Evolutionary conservation across 73 alveolate genomes (phyloP), one percentile per base, ranked within the genome.

Genomic region (Paramecium primaurelia): DNA sequence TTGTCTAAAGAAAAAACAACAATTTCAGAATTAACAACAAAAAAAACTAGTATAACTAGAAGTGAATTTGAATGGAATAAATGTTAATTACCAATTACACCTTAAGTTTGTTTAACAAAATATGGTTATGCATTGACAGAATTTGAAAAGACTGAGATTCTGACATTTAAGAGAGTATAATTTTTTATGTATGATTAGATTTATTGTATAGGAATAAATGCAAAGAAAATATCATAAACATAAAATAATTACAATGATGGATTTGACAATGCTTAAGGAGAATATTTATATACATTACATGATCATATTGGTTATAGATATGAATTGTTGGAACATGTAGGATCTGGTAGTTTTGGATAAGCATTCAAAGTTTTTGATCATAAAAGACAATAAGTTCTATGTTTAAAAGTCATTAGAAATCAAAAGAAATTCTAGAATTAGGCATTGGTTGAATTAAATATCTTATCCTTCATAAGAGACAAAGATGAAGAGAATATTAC

Each of bases 221-320:
- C 94, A 1, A 89, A 89, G 58, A 89, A 89, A 89, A 54, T 86
- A 40, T 25, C 25, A 64, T 45, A 38, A 73, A 28, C 45, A 45
- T 32, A 37, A 51, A 64, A 30, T 71, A 34, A 71, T 44, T 89
- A 18, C 32, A 89, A 89, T 71, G 86, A 71, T 10, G 94, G 94
- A 22, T 89, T 45, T 73, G 94, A 89, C 77, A 85, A 89, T 73
- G 68, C 59, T 4, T 36, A 89, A 40, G 96, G 96, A 71, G 96
- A 93, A 14, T 93, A 93, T 54, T 30, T 69, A 12, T 88, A 85
- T 71, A 42, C 90, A 36, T 25, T 88, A 36, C 64, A 73, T 34
- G 96, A 93, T 77, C 96, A 93, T 22, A 88, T 93, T 93, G 93
- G 92, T 59, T 93, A 88, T 47, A 86, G 96, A 93, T 93, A 93